These are phyloP conservation scores for Saccharata proteae DNA, from an alignment of 2,329 filamentous ascomycete genomes.

Conservation along the genomic window DNA sequence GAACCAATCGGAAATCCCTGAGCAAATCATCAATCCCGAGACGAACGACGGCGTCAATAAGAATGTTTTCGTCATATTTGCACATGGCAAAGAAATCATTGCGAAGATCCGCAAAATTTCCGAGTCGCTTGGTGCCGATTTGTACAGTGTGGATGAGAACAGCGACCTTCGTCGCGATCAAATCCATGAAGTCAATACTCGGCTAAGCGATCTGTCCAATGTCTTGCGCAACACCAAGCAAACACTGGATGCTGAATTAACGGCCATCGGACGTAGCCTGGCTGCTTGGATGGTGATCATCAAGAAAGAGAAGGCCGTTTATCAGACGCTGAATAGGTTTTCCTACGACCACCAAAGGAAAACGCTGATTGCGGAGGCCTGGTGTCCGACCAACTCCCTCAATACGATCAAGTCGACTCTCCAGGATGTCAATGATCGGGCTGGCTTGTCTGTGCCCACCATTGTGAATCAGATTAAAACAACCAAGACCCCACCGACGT, in stretches of 20 bases:
- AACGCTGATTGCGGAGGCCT: constrained; percentile 93
- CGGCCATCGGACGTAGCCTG: constrained; percentile 82
- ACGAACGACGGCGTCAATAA: constrained; percentile 89
- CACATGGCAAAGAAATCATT: constrained; percentile 94
- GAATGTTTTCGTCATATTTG: constrained; percentile 99
- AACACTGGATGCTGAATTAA: constrained; percentile 83
- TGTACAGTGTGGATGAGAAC: constrained; percentile 97
- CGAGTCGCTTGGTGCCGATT: constrained; percentile 86
- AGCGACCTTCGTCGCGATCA: constrained; percentile 89
- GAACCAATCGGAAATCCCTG: constrained; percentile 98
- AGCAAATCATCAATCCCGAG: constrained; percentile 79
- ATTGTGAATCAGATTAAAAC: constrained; percentile 97
- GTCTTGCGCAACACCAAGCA: constrained; percentile 91
- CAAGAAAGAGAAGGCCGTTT: constrained; percentile 97
- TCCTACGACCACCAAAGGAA: constrained; percentile 93
- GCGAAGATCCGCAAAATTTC: constrained; percentile 99
- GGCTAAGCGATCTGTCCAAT: constrained; percentile 79
- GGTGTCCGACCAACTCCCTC: constrained; percentile 88
- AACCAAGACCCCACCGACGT: constrained; percentile 94
- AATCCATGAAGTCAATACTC: constrained; percentile 92
- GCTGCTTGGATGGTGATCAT: constrained; percentile 96
- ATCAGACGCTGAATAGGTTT: constrained; percentile 88
- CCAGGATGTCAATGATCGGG: constrained; percentile 91
- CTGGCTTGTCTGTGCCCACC: constrained; percentile 90
- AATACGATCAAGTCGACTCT: constrained; percentile 82